Percentiles rank a stretch among this genome's conserved stretches.
Conservation (phyloP, 371 early-diverging fungal species). For the Mortierella sp. region DNA sequence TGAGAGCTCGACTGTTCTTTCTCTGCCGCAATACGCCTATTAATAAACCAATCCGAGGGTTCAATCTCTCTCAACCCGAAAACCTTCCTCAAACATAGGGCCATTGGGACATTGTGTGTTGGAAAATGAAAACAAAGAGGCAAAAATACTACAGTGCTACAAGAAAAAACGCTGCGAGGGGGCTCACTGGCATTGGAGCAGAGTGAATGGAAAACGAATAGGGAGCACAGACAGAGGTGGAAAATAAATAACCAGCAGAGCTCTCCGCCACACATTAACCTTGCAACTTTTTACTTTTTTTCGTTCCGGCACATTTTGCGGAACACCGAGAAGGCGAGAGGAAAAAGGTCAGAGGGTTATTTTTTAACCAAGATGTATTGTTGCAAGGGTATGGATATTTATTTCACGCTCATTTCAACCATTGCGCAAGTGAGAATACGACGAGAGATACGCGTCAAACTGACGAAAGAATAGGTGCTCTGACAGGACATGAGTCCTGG, state of each 20-base stretch:
- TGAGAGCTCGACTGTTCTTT: background rate
- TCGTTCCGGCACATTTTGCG: slow-evolving; percentile 6
- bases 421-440: too few species aligned
- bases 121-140: background rate
- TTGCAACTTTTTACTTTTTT: background rate
- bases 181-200: background rate
- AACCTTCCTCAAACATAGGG: background rate
- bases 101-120: background rate
- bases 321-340: background rate
- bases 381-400: background rate
- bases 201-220: too few species aligned
- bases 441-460: too few species aligned
- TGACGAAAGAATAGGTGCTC: too few species aligned
- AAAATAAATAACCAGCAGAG: background rate
- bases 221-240: slow-evolving; percentile 2
- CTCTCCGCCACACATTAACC: slow-evolving; percentile 2
- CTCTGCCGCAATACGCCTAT: background rate
- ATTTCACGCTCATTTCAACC: too few species aligned
- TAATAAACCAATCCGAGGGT: background rate
- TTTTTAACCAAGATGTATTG: background rate
- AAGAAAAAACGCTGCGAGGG: background rate
- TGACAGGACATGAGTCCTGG: too few species aligned
- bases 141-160: background rate
- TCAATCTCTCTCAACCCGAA: background rate
- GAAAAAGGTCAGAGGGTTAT: background rate